Percentiles rank a stretch among this genome's conserved stretches.
These are phyloP conservation scores for Globisporangium parvum DNA, from an alignment of 352 stramenopile species.

Conservation along the genomic window DNA sequence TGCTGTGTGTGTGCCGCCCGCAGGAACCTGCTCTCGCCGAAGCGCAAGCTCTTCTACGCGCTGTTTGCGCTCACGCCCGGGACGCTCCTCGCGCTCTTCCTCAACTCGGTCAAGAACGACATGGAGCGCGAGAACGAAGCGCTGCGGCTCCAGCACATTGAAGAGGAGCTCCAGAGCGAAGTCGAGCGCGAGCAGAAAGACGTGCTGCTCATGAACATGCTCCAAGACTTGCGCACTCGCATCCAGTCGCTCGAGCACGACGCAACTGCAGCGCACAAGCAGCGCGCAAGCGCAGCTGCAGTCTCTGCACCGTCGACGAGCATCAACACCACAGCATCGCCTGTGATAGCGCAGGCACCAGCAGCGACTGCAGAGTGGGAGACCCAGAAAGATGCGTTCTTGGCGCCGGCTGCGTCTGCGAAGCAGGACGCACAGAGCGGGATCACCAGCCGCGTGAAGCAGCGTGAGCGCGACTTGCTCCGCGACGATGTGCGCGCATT, in stretches of 20 bases:
- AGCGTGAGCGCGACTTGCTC: constrained; percentile 43
- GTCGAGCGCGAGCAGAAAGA: constrained; percentile 46
- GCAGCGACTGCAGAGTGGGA: constrained; percentile 16
- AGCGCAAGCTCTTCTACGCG: constrained; percentile 58
- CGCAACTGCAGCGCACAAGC: constrained; percentile 14
- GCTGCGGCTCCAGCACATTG: constrained; percentile 34
- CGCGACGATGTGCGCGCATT: constrained; percentile 38
- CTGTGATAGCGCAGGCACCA: constrained; percentile 5
- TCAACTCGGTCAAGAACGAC: constrained; percentile 59
- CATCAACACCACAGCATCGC: constrained; percentile 7
- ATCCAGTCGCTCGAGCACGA: constrained; percentile 49
- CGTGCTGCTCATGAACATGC: constrained; percentile 32
- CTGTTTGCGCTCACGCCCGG: constrained; percentile 65
- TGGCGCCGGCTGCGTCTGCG: constrained; percentile 3
- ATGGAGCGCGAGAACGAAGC: constrained; percentile 68
- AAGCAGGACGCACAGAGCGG: constrained; percentile 26
- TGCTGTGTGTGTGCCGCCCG: background rate
- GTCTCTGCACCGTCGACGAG: background rate
- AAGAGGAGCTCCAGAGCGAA: constrained; percentile 35
- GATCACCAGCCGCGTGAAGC: constrained; percentile 36
- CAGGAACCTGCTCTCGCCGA: constrained; percentile 59
- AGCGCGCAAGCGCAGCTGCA: too few relatives aligned
- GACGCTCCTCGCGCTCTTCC: constrained; percentile 56
- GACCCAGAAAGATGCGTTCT: constrained; percentile 30
- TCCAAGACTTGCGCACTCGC: constrained; percentile 59